Evolutionary conservation across 495 filamentous ascomycete species (phyloP), one percentile per base, ranked within the genome.

Genomic region (Penicillium subrubescens): DNA sequence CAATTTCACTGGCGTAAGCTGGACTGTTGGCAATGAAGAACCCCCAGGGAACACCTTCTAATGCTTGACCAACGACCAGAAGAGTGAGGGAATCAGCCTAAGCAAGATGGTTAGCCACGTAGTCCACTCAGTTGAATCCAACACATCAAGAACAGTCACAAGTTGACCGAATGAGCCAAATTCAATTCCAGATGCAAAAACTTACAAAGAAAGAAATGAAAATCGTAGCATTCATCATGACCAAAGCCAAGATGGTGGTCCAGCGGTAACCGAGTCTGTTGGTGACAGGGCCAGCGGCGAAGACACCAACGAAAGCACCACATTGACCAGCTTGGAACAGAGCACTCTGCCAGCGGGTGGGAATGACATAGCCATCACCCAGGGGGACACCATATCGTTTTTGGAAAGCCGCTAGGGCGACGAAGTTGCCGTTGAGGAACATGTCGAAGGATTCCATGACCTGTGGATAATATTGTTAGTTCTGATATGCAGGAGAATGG

Each of bases 41-140:
- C 51, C 89, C 90, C 89, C 88, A 91, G 52, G 87, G 86, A 59
- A 92, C 85, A 65, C 90, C 89, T 66, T 88, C 88, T 15, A 92
- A 75, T 37, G 90, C 88, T 73, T 91, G 88, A 8, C 86, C 88
- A 23, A 88, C 82, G 29, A 87, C 80, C 11, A 92, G 78, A 8
- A 84, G 77, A 23, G 84, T 73, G n/a, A 91, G 84, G 56, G 79
- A 86, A 55, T 54, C 51, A 33, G 51, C 51, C 51, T 54, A 12
- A 51, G 14, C 14, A 4, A 41, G 15, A n/a, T 41, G 15, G 14
- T 48, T 48, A 48, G 44, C 8, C 44, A 12, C 2, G 5, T 43
- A 48, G 43, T 44, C 43, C 19, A 1, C 11, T 14, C 14, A 14
- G 8, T 8, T n/a, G n/a, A n/a, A 27, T 27, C 25, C 25, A 4